phyloP scores from a whole-genome alignment of 1,139 yeast genomes.

The Candida sanyaensis region DNA sequence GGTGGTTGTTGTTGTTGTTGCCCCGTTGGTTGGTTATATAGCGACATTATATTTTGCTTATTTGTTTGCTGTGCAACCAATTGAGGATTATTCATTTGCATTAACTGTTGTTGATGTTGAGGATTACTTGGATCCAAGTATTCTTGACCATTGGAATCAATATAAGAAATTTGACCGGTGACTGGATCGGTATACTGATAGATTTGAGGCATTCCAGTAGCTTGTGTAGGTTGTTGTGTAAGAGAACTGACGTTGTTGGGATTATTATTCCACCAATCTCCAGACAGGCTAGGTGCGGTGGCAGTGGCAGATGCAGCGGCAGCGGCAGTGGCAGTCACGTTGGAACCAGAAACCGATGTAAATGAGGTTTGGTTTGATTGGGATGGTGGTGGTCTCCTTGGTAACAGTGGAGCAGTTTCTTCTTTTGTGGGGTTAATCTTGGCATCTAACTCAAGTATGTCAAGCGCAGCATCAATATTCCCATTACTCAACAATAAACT shows the following conservation, averaged over 20 bases:
- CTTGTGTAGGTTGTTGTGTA: constrained; percentile 11
- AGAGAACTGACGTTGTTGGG: constrained; percentile 14
- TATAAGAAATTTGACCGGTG: constrained; percentile 60
- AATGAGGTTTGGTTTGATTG: neutral
- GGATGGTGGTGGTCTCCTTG: constrained; percentile 38
- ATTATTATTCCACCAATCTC: constrained; percentile 29
- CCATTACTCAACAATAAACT: constrained; percentile 52
- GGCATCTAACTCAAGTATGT: constrained; percentile 45
- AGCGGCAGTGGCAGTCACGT: constrained; percentile 12
- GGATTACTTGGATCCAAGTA: constrained; percentile 58
- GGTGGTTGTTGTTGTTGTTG: constrained; percentile 21
- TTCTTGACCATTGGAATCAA: constrained; percentile 61
- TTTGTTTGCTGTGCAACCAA: constrained; percentile 45
- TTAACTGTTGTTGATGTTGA: constrained; percentile 51
- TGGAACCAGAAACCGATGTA: constrained; percentile 9
- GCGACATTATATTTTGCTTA: constrained; percentile 42
- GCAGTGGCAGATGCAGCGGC: too few relatives aligned
- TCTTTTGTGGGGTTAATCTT: constrained; percentile 35
- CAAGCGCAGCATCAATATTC: constrained; percentile 48
- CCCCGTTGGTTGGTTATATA: constrained; percentile 41
- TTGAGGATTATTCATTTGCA: constrained; percentile 47
- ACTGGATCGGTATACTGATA: constrained; percentile 65
- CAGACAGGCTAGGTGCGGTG: constrained; percentile 15
- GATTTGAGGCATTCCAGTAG: constrained; percentile 36
- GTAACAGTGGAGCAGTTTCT: constrained; percentile 49